Base-by-base conservation (phyloP, 2,329 filamentous ascomycete species). In the Dactylonectria macrodidyma region DNA sequence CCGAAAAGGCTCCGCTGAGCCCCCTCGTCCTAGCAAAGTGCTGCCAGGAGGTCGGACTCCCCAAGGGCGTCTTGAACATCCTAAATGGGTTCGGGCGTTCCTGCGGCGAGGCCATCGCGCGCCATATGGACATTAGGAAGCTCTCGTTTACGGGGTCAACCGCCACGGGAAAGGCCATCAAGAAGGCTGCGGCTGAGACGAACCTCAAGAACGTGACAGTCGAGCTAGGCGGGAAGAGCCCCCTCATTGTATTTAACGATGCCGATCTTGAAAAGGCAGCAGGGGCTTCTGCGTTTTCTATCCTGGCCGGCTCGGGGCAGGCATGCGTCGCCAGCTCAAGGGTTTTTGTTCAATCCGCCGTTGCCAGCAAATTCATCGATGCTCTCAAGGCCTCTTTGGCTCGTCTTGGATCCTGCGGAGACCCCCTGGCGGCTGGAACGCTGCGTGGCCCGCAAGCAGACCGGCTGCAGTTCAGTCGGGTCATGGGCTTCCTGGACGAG, bases 181-280 rank as follows among this genome's bases (percentile, higher is more conserved):
- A 60, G 47, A 51, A 60, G 86, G 88, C 91, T 34, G 91, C 91
- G n/a, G 91, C 91, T 66, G 80, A 86, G 79, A 51, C 46, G 14
- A 93, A 93, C 86, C 81, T 93, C 73, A 93, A 93, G 87, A 92
- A 92, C 87, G 90, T 93, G 52, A 93, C 90, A 38, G 86, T 93
- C 54, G 91, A 93, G 83, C 89, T 93, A 46, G 91, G 91, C 60
- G 90, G 92, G 84, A 92, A 93, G 87, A 90, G 87, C 67, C 91
- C 91, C 74, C 92, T 92, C 85, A 92, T 93, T 67, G 87, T 93
- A 79, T 93, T 93, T 78, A 85, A 41, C 38, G 38, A 41, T 4
- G 38, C 38, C 2, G 38, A 41, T 11, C 12, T 41, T 11, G 38
- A 41, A 91, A 56, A 69, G 19, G 64, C 67, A 11, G 46, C 30